These are phyloP conservation scores for Colletotrichum coccodes DNA, from an alignment of 2,329 filamentous ascomycete genomes.

Conservation along the genomic window DNA sequence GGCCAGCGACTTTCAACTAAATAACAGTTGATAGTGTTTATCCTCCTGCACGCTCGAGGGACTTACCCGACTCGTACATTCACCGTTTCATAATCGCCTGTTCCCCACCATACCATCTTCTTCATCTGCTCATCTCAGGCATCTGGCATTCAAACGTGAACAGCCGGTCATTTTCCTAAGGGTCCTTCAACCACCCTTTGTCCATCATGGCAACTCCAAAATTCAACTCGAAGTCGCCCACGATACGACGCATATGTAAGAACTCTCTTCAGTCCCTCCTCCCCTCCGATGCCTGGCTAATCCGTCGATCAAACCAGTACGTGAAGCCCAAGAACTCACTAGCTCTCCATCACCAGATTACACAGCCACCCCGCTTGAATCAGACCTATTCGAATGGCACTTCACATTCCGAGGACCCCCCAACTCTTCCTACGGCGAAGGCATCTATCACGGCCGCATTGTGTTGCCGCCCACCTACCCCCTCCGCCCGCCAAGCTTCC, in stretches of 20 bases:
- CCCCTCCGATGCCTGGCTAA: neutral
- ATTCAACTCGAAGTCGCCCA: constrained; percentile 82
- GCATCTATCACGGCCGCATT: constrained; percentile 96
- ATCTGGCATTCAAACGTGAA: neutral
- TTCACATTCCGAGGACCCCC: constrained; percentile 96
- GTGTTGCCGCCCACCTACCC: constrained; percentile 90
- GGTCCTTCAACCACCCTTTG: neutral
- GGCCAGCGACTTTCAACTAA: neutral
- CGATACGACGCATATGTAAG: constrained; percentile 85
- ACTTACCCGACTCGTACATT: neutral
- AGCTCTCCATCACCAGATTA: constrained; percentile 85
- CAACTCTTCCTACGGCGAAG: constrained; percentile 78
- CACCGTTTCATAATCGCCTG: neutral
- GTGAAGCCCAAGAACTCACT: constrained; percentile 90
- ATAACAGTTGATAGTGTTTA: neutral
- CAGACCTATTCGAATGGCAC: constrained; percentile 98
- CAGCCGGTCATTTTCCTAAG: neutral
- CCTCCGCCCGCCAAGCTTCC: constrained; percentile 91
- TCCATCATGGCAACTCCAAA: constrained; percentile 53
- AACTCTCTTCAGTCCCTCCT: neutral
- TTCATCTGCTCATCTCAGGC: neutral
- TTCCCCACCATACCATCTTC: neutral
- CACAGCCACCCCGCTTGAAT: constrained; percentile 84
- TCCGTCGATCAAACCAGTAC: constrained; percentile 64
- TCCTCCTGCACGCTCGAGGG: neutral